These are phyloP conservation scores for Fragaria ananassa DNA, from an alignment of 306 rosid species.

Conservation along the genomic window DNA sequence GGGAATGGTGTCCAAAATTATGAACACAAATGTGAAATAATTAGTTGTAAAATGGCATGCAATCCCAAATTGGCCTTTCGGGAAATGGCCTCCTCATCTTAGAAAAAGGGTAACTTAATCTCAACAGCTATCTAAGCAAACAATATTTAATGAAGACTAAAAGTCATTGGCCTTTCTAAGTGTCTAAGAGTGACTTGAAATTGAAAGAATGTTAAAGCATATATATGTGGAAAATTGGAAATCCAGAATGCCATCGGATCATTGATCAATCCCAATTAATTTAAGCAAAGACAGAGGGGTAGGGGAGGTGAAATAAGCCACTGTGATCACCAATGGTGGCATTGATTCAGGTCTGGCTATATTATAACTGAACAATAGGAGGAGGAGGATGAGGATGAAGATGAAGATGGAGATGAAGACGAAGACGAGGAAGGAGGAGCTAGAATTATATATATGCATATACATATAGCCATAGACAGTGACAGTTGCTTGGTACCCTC, in stretches of 20 bases:
- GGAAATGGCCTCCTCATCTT: not conserved
- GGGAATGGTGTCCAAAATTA: not conserved
- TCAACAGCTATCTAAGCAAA: not conserved
- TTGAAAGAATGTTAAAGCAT: slow-evolving; percentile 9
- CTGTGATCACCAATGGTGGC: not conserved
- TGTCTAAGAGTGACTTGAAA: slow-evolving; percentile 21
- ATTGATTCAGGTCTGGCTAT: slow-evolving; percentile 70
- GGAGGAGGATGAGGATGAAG: not conserved
- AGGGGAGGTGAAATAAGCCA: not conserved
- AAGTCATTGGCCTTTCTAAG: slow-evolving; percentile 19
- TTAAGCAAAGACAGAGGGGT: slow-evolving; percentile 13
- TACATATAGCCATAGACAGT: slow-evolving; percentile 44
- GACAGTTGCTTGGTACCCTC: slow-evolving; percentile 68
- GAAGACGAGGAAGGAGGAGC: slow-evolving; percentile 12
- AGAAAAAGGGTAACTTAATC: not conserved
- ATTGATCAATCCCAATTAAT: slow-evolving; percentile 25
- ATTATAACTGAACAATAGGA: not conserved
- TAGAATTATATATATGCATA: slow-evolving; percentile 34
- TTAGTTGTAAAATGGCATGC: not conserved
- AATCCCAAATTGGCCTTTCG: not conserved
- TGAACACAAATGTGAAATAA: not conserved
- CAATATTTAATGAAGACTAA: slow-evolving; percentile 7
- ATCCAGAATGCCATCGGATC: slow-evolving; percentile 24
- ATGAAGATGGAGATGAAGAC: not conserved
- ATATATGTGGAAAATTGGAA: slow-evolving; percentile 15